Evolutionary conservation across 176 grass and related monocot species (phyloP).

Genomic region (Cymbopogon citratus): DNA sequence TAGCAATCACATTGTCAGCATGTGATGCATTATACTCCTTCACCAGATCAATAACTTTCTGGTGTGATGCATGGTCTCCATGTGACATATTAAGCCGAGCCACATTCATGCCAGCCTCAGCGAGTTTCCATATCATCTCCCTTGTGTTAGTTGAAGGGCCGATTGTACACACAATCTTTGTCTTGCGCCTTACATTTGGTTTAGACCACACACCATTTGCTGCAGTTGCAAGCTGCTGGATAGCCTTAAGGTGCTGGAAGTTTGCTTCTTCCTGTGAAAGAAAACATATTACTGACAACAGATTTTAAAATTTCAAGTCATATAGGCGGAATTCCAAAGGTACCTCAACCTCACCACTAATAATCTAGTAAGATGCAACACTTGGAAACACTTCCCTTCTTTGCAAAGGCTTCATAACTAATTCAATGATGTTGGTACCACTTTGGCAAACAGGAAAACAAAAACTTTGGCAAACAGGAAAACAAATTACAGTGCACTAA

Average conservation of each 20-base stretch:
- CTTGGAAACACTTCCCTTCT: background rate
- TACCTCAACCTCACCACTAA: background rate
- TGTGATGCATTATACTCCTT: conserved; percentile 90
- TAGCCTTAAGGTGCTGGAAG: conserved; percentile 79
- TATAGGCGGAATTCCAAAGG: conserved; percentile 1
- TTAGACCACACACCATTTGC: conserved; percentile 66
- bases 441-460: background rate
- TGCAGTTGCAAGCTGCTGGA: conserved; percentile 56
- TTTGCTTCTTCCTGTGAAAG: conserved; percentile 61
- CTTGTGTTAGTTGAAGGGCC: conserved; percentile 91
- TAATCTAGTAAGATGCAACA: background rate
- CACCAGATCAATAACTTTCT: conserved; percentile 89
- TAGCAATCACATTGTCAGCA: conserved; percentile 78
- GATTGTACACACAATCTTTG: conserved; percentile 97
- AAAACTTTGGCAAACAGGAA: background rate
- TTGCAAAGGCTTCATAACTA: background rate
- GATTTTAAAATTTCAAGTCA: conserved; percentile 9
- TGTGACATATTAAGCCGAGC: conserved; percentile 94
- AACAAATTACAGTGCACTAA: background rate
- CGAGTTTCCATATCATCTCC: conserved; percentile 93
- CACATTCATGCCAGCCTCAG: conserved; percentile 87
- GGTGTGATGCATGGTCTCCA: conserved; percentile 87
- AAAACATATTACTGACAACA: conserved; percentile 17
- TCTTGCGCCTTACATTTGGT: conserved; percentile 87
- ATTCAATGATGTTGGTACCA: background rate